phyloP scores from a whole-genome alignment of 2,329 filamentous ascomycete species.

The Shiraia bambusicola region DNA sequence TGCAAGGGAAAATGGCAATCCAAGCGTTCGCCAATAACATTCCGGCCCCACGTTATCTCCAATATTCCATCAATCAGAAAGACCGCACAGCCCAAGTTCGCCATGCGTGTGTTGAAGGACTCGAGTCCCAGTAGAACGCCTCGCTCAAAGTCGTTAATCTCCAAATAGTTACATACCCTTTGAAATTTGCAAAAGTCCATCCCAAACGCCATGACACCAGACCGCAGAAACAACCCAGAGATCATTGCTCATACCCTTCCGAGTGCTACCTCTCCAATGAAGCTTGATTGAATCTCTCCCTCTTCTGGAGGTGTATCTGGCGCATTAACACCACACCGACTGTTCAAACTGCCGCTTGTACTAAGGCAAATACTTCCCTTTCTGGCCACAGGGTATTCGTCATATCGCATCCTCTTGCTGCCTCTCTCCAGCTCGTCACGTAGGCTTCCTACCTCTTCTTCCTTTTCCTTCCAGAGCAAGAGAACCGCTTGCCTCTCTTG shows the following conservation, averaged over 20 bases:
- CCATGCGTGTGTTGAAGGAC: no score
- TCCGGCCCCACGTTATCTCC: no score
- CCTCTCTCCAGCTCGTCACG: slow-evolving; percentile 24
- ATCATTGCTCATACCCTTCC: slow-evolving; percentile 9
- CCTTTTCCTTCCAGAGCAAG: slow-evolving; percentile 26
- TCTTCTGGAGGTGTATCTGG: slow-evolving; percentile 29
- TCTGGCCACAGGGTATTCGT: slow-evolving; percentile 8
- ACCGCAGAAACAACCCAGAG: not conserved
- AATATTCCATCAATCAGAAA: no score
- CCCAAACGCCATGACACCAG: not conserved
- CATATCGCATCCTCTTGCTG: slow-evolving; percentile 22
- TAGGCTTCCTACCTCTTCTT: slow-evolving; percentile 19
- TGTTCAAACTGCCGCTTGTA: slow-evolving; percentile 11
- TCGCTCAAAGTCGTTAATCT: no score
- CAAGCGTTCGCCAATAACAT: no score
- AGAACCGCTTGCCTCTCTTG: slow-evolving; percentile 24
- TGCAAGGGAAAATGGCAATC: no score
- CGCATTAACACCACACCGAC: slow-evolving; percentile 11
- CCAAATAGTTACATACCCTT: no score
- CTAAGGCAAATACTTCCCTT: slow-evolving; percentile 13
- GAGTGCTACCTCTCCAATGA: slow-evolving; percentile 22
- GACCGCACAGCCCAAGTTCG: no score
- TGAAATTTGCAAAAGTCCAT: slow-evolving; percentile 4
- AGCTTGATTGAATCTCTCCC: slow-evolving; percentile 23
- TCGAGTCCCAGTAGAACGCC: no score